Evolutionary conservation across 768 basidiomycete genomes (phyloP).

Genomic region (Hygrophorus pudorinus): DNA sequence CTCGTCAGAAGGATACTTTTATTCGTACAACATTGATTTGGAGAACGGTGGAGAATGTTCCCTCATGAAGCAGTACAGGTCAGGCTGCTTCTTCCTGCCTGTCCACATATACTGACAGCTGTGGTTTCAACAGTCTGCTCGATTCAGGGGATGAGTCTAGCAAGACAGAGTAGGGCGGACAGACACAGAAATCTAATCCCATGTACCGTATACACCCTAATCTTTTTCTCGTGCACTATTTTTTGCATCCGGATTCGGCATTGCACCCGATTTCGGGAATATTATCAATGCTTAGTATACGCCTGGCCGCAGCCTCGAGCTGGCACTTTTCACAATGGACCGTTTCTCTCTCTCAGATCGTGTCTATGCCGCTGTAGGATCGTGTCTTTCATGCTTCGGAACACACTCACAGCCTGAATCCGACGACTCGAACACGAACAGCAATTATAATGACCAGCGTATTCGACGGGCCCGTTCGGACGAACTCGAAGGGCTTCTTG

Average conservation of each 20-base stretch:
- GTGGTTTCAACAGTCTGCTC: constrained; percentile 17
- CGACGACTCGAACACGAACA: constrained; percentile 11
- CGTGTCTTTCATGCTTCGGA: constrained; percentile 51
- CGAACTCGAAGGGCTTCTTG: constrained; percentile 30
- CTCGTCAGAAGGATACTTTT: constrained; percentile 91
- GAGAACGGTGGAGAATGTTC: constrained; percentile 95
- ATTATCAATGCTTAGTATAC: too few species aligned
- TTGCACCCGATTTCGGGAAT: too few species aligned
- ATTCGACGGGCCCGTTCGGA: constrained; percentile 27
- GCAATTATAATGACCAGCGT: constrained; percentile 22
- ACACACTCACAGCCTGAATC: constrained; percentile 13
- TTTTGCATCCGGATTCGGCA: too few species aligned
- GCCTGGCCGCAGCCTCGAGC: too few species aligned
- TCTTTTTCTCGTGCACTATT: too few species aligned
- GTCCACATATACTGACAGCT: neutral
- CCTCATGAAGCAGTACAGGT: constrained; percentile 90
- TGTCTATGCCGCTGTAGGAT: constrained; percentile 43
- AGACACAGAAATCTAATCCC: too few species aligned
- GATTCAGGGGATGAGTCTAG: constrained; percentile 22
- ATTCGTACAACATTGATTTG: constrained; percentile 90
- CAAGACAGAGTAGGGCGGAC: neutral
- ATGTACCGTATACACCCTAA: too few species aligned
- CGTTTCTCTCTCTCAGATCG: constrained; percentile 53
- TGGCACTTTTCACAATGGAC: constrained; percentile 20
- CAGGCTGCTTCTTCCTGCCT: constrained; percentile 8